phyloP scores from a whole-genome alignment of 202 grass and related monocot genomes.

The Zoysia matrella region DNA sequence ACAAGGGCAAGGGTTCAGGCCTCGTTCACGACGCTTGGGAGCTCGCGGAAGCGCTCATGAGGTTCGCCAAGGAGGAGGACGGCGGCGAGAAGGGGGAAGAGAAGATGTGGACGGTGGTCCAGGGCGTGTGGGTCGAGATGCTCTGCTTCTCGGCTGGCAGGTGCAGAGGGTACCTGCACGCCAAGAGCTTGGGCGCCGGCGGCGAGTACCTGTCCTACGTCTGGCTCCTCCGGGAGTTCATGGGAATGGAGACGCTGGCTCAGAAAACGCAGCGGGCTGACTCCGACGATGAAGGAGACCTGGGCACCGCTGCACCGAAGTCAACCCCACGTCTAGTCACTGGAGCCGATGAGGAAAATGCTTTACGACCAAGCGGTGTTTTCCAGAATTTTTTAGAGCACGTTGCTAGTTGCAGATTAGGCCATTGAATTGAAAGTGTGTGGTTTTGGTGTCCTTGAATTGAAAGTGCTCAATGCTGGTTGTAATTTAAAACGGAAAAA shows the following conservation, averaged over 20 bases:
- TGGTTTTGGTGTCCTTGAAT: too few species aligned
- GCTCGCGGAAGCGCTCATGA: not conserved
- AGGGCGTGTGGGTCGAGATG: conserved; percentile 44
- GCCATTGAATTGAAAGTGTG: too few species aligned
- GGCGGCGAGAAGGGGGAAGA: too few species aligned
- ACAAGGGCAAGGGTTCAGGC: not conserved
- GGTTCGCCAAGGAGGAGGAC: too few species aligned
- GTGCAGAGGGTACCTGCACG: conserved; percentile 25
- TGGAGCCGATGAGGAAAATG: too few species aligned
- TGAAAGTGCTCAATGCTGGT: too few species aligned
- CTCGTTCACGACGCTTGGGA: not conserved
- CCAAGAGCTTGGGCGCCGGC: not conserved
- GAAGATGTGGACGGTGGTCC: conserved; percentile 14
- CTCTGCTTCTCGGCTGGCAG: conserved; percentile 11
- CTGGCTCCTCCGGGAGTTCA: not conserved
- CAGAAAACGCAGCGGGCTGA: not conserved
- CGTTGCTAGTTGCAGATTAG: too few species aligned
- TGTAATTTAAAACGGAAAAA: too few species aligned
- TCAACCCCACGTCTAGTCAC: too few species aligned
- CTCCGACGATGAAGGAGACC: not conserved
- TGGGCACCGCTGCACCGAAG: too few species aligned
- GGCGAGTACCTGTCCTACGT: conserved; percentile 18
- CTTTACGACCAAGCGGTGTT: too few species aligned
- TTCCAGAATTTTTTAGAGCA: too few species aligned
- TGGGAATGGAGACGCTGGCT: conserved; percentile 8